phyloP scores from a whole-genome alignment of 2,329 filamentous ascomycete genomes.

The Biscogniauxia sp. region DNA sequence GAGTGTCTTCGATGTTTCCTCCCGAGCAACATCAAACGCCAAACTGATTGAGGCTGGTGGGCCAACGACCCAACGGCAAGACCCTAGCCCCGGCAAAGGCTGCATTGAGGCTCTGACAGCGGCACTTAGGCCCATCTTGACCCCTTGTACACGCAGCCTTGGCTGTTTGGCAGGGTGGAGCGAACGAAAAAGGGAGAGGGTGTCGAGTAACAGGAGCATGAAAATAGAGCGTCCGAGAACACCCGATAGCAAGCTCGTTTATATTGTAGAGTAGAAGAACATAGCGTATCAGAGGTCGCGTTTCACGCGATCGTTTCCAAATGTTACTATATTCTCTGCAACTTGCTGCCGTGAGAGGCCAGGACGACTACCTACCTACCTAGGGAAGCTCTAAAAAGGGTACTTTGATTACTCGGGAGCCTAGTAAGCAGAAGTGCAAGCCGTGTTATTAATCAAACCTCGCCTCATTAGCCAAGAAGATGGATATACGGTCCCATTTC shows the following conservation, averaged over 20 bases:
- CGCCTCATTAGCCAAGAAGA: not conserved
- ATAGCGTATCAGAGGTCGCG: constrained; percentile 13
- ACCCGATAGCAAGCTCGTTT: constrained; percentile 6
- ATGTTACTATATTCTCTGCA: not conserved
- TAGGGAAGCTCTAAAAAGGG: not conserved
- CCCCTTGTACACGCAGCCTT: constrained; percentile 2
- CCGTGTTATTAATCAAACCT: not conserved
- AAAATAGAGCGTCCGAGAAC: constrained; percentile 12
- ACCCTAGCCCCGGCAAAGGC: not conserved
- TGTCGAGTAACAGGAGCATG: constrained; percentile 1
- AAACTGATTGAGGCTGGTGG: constrained; percentile 23
- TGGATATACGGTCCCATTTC: not conserved
- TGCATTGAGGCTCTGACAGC: not conserved
- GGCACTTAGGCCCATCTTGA: not conserved
- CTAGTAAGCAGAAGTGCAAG: not conserved
- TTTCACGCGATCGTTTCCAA: constrained; percentile 14
- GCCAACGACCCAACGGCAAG: constrained; percentile 1
- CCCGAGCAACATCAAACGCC: constrained; percentile 19
- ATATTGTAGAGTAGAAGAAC: not conserved
- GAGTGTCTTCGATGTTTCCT: constrained; percentile 15
- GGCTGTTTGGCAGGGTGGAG: constrained; percentile 17
- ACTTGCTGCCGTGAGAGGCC: not conserved
- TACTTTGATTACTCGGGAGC: too few species aligned
- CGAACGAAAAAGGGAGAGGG: constrained; percentile 6
- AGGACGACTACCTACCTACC: not conserved